A percentile compares a stretch with the other conserved stretches of the same genome.
These are phyloP conservation scores for Pyricularia grisea DNA, from an alignment of 2,329 filamentous ascomycete species.

Conservation along the genomic window DNA sequence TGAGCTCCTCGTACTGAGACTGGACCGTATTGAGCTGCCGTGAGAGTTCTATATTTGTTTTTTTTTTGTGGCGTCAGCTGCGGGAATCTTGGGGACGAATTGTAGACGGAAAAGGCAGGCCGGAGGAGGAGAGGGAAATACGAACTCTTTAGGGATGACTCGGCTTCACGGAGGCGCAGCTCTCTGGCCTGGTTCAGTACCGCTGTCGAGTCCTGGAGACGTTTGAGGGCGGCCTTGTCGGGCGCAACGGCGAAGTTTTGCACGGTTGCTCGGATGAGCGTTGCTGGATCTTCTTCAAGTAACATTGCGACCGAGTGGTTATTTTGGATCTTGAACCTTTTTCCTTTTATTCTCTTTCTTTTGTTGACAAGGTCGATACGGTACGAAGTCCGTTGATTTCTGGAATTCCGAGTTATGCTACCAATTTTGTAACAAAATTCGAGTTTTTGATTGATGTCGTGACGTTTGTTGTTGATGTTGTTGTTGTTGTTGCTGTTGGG, in stretches of 20 bases:
- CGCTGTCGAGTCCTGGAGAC: slow-evolving; percentile 74
- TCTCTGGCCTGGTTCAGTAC: slow-evolving; percentile 79
- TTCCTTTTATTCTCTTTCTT: background rate
- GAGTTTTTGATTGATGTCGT: background rate
- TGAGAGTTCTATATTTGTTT: slow-evolving; percentile 42
- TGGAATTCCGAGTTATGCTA: background rate
- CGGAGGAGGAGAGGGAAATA: slow-evolving; percentile 7
- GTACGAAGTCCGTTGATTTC: background rate
- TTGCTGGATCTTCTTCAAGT: slow-evolving; percentile 3
- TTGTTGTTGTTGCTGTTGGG: no score
- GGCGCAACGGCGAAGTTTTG: slow-evolving; percentile 90
- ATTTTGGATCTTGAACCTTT: background rate
- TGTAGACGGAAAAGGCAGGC: no score
- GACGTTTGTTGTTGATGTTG: no score
- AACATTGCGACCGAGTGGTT: background rate
- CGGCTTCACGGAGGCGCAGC: slow-evolving; percentile 62
- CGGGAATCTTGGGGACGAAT: background rate
- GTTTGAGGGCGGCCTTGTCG: slow-evolving; percentile 71
- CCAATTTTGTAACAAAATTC: background rate
- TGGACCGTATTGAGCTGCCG: slow-evolving; percentile 68
- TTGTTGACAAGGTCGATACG: no score
- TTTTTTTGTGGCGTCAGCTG: background rate
- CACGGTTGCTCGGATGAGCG: slow-evolving; percentile 84
- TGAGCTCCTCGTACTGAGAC: slow-evolving; percentile 68
- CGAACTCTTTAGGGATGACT: slow-evolving; percentile 53